Conservation (phyloP, 2,329 filamentous ascomycete species). For the Beauveria brongniartii region DNA sequence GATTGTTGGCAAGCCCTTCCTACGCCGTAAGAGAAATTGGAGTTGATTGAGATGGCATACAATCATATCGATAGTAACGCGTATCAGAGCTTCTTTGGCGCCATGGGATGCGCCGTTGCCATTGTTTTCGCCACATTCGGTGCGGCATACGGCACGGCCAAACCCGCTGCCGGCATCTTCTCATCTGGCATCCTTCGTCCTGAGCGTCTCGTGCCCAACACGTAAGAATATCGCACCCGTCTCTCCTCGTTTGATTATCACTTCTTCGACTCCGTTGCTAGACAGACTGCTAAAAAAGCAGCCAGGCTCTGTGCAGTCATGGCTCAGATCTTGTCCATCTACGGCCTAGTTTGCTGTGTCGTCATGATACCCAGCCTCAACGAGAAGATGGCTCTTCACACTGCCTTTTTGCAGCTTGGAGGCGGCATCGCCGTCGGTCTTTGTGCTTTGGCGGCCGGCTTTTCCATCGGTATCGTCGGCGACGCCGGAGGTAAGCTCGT, state of each 20-base stretch:
- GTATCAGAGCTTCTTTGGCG: conserved; percentile 33
- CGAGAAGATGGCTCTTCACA: conserved; percentile 35
- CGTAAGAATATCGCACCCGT: conserved; percentile 16
- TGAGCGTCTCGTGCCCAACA: conserved; percentile 36
- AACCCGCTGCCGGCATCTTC: conserved; percentile 36
- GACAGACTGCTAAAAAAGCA: background rate
- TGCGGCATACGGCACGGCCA: conserved; percentile 36
- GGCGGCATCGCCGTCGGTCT: conserved; percentile 36
- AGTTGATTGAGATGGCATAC: background rate
- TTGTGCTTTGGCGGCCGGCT: conserved; percentile 37
- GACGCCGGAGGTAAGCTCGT: conserved; percentile 33
- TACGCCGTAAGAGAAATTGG: conserved; percentile 32
- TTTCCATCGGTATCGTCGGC: conserved; percentile 38
- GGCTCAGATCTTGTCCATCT: conserved; percentile 41
- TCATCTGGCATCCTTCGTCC: conserved; percentile 35
- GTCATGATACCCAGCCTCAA: conserved; percentile 33
- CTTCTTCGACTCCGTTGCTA: background rate
- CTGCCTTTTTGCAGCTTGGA: conserved; percentile 35
- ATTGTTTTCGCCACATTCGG: conserved; percentile 46
- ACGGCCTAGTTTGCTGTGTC: conserved; percentile 36
- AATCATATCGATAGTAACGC: background rate
- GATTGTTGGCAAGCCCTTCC: conserved; percentile 25
- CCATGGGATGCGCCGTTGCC: conserved; percentile 33
- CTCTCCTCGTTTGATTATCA: background rate
- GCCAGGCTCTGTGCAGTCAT: conserved; percentile 35